phyloP scores from a whole-genome alignment of 345 rosid species.

The Linum usitatissimum region DNA sequence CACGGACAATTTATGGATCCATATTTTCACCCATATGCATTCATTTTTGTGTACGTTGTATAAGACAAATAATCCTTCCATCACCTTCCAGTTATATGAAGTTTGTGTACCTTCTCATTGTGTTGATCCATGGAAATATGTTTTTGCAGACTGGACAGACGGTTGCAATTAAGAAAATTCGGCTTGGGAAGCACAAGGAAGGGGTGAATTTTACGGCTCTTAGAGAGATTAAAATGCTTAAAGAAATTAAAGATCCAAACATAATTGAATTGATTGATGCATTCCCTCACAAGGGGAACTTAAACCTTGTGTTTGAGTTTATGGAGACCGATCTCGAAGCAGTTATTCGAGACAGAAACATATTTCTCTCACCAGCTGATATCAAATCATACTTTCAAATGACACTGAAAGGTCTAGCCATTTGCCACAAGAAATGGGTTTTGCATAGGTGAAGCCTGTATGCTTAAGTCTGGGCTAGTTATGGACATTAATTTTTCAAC shows the following conservation, averaged over 20 bases:
- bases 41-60: too few species aligned
- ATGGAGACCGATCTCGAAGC: conserved; percentile 99
- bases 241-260: conserved; percentile 78
- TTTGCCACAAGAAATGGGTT: conserved; percentile 92
- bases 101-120: too few species aligned
- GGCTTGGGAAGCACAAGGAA: conserved; percentile 91
- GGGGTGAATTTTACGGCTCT: conserved; percentile 91
- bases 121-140: too few species aligned
- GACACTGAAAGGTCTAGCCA: conserved; percentile 82
- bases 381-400: conserved; percentile 79
- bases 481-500: conserved; percentile 7
- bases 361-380: conserved; percentile 87
- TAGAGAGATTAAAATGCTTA: conserved; percentile 86
- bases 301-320: conserved; percentile 92
- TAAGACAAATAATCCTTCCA: too few species aligned
- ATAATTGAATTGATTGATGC: conserved; percentile 80
- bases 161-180: conserved; percentile 89
- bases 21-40: too few species aligned
- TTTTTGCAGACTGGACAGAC: conserved; percentile 58
- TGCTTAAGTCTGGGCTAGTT: conserved; percentile 5
- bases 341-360: conserved; percentile 75
- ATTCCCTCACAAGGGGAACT: conserved; percentile 88
- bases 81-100: too few species aligned
- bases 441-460: conserved; percentile 57
- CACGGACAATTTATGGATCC: too few species aligned